Base-by-base conservation (phyloP, 2,329 filamentous ascomycete species). In the Cordyceps tenuipes region DNA sequence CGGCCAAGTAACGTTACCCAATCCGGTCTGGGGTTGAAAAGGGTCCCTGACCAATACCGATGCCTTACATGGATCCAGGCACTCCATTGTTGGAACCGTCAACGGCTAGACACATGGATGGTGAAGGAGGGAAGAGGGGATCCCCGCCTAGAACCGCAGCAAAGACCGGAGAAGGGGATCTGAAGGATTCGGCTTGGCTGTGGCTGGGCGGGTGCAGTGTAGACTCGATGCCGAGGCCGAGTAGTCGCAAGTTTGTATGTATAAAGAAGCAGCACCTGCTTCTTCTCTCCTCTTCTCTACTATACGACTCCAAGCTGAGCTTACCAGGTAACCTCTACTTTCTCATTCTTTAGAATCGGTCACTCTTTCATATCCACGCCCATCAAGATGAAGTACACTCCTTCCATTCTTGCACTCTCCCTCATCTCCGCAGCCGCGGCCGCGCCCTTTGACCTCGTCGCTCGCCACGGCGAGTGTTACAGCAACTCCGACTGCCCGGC, bases 401-500 rank as follows among this genome's bases (percentile, higher is more conserved):
- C 36, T 15, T 51, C 26, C 10, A 23, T 51, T 15, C 56, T 58
- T 3, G 39, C 51, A 15, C n/a, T 58, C 10, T 29, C 47, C 6
- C 46, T 58, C 34, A 44, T 51, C 36, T n/a, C 56, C 17, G 15
- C 47, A 1, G 39, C 26, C 15, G 36, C 47, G 13, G 36, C 56
- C 21, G 34, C 44, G 34, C 48, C 59, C 3, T 52, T 29, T 19
- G 23, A 55, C 23, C 53, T 62, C 57, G 29, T 39, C 12, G 63
- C 59, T 55, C 48, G 60, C 59, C 54, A 61, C 13, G 52, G 63
- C 52, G 63, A 59, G 17, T 64, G 62, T 48, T 67, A 68, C 26
- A 63, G 53, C 61, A 57, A 57, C 46, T 57, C 61, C 46, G 62
- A 57, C 36, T 61, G 59, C 46, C 44, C 59, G 12, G 13, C 59